A percentile compares a stretch with the other conserved stretches of the same genome.
Conservation (phyloP, 306 rosid species). For the Prosopis cineraria region DNA sequence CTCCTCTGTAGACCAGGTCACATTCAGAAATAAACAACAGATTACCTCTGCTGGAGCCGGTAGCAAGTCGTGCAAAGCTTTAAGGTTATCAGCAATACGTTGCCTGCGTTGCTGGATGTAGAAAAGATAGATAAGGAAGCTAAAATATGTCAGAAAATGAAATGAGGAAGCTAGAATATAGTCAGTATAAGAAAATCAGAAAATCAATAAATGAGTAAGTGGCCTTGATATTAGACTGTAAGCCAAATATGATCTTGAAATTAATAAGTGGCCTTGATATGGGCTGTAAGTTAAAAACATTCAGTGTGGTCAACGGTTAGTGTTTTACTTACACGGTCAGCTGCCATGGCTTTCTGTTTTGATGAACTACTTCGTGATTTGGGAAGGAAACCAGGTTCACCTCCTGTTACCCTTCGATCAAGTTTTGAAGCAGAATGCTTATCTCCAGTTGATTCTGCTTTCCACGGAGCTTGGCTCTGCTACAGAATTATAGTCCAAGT, state of each 20-base stretch:
- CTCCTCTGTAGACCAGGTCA: slow-evolving; percentile 3
- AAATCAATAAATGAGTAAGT: no score
- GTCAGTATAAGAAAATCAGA: not conserved
- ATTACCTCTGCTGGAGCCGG: slow-evolving; percentile 72
- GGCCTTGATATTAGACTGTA: not conserved
- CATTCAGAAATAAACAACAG: slow-evolving; percentile 7
- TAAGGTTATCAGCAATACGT: slow-evolving; percentile 65
- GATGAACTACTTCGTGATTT: slow-evolving; percentile 38
- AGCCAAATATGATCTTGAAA: no score
- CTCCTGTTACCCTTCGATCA: slow-evolving; percentile 42
- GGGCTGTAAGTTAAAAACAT: not conserved
- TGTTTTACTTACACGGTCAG: slow-evolving; percentile 73
- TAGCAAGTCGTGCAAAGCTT: slow-evolving; percentile 70
- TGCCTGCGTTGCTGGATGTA: slow-evolving; percentile 64
- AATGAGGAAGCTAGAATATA: slow-evolving; percentile 12
- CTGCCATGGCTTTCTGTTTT: slow-evolving; percentile 38
- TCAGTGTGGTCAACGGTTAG: not conserved
- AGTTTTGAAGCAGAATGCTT: slow-evolving; percentile 34
- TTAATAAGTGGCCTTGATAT: not conserved
- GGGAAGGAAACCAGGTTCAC: slow-evolving; percentile 45
- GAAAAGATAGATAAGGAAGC: slow-evolving; percentile 24
- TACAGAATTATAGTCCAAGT: slow-evolving; percentile 30
- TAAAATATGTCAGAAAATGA: slow-evolving; percentile 16
- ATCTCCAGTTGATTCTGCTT: slow-evolving; percentile 39
- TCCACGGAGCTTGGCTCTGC: slow-evolving; percentile 53